A percentile compares a stretch with the other conserved stretches of the same genome.
Conservation (phyloP, 805 yeast species). For the Torulaspora microellipsoides region DNA sequence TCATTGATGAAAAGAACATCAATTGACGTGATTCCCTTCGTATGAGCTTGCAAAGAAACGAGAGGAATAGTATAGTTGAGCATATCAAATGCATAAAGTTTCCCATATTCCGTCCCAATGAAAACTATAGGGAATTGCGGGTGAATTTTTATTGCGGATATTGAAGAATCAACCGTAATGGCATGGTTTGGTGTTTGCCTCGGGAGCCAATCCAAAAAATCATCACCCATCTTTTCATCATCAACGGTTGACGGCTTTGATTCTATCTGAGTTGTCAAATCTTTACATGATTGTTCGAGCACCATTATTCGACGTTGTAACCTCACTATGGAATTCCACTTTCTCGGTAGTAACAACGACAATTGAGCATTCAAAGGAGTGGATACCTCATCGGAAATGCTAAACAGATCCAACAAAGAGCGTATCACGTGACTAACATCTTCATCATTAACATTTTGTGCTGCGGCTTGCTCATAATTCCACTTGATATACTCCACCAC, state of each 20-base stretch:
- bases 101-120: conserved; percentile 69
- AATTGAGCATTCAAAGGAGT: background rate
- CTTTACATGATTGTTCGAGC: conserved; percentile 54
- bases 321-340: conserved; percentile 83
- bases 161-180: conserved; percentile 54
- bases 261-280: conserved; percentile 41
- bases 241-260: background rate
- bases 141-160: conserved; percentile 65
- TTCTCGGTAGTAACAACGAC: conserved; percentile 37
- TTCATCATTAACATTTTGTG: background rate
- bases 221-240: conserved; percentile 2
- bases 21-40: conserved; percentile 50
- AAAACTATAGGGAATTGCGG: conserved; percentile 64
- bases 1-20: conserved; percentile 6
- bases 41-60: conserved; percentile 65
- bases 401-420: conserved; percentile 4
- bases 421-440: conserved; percentile 3
- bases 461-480: conserved; percentile 3
- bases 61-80: conserved; percentile 58
- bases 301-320: conserved; percentile 71
- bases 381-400: background rate
- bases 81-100: conserved; percentile 66
- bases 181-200: conserved; percentile 40
- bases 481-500: conserved; percentile 17
- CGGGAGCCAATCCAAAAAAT: conserved; percentile 53